Evolutionary conservation across 768 basidiomycete genomes (phyloP), one percentile per base, ranked within the genome.

Genomic region (Harrya chromipes): DNA sequence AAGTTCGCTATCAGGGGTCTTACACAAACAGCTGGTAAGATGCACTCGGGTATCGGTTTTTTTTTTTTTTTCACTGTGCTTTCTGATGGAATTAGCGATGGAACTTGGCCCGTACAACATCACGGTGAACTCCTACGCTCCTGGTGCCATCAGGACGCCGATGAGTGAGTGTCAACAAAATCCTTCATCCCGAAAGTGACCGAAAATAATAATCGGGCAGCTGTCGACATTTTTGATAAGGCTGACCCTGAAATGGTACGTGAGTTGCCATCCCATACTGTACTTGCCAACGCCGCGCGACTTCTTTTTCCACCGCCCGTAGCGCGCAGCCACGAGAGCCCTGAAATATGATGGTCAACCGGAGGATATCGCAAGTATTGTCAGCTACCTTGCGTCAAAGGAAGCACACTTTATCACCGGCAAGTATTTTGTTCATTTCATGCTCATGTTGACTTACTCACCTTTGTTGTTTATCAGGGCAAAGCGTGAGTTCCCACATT

Each of bases 1-100:
- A 62, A 76, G 47, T 72, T 70, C 23, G 70, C 72, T 16, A 52
- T 74, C 19, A 65, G 71, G 19, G 71, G 66, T 7, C 50, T 76
- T 7, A 74, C 72, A 12, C 74, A 74, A 44, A 53, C 61, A 9
- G 60, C 68, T 4, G 69, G 74, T 73, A 56, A 35, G 45, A n/a
- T 11, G 29, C 2, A 29, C 11, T 29, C 29, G 23, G 6, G 6
- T 23, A 23, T 24, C 39, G 3, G 6, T 6, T 38, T 10, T 24
- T 36, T 13, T 26, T 31, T 3, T 14, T 7, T 7, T 33, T 33
- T 33, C 14, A 33, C 33, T 27, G 19, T 40, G 21, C 27, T n/a
- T 11, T 16, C 35, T 23, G 29, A 24, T 14, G 10, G 20, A 13
- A 17, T 39, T 5, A 48, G 42, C 55, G 27, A 10, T 54, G 17